phyloP scores from a whole-genome alignment of 2,329 filamentous ascomycete species.

The Waltergamsia citrina region DNA sequence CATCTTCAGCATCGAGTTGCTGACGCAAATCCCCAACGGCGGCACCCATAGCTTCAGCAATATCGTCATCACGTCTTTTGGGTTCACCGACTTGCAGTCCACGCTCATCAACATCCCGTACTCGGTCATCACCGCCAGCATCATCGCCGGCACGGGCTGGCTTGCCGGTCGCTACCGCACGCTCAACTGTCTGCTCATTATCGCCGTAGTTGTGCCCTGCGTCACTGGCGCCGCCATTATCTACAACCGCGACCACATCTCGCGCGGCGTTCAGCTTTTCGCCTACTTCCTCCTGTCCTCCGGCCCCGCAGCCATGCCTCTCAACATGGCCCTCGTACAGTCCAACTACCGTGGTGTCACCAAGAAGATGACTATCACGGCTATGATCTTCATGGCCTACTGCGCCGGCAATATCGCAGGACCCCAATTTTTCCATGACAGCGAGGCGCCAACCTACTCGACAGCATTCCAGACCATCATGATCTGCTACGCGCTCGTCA shows the following conservation, averaged over 20 bases:
- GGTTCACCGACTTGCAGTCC: conserved; percentile 43
- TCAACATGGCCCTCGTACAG: conserved; percentile 44
- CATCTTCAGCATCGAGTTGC: conserved; percentile 40
- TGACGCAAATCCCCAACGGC: conserved; percentile 52
- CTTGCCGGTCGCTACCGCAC: conserved; percentile 41
- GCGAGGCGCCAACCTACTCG: conserved; percentile 39
- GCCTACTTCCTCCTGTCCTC: conserved; percentile 48
- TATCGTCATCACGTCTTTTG: conserved; percentile 45
- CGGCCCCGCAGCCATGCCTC: conserved; percentile 42
- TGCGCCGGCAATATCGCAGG: conserved; percentile 47
- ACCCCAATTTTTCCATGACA: conserved; percentile 41
- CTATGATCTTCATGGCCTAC: conserved; percentile 44
- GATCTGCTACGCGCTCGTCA: conserved; percentile 43
- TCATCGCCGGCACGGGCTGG: conserved; percentile 39
- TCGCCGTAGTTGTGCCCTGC: conserved; percentile 37
- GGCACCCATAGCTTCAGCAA: conserved; percentile 51
- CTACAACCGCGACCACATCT: conserved; percentile 30
- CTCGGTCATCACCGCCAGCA: conserved; percentile 36
- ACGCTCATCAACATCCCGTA: conserved; percentile 51
- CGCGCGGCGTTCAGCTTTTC: conserved; percentile 37
- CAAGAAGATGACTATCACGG: conserved; percentile 51
- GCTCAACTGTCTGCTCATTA: conserved; percentile 40
- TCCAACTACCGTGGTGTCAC: conserved; percentile 47
- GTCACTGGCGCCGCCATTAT: conserved; percentile 44
- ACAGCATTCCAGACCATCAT: conserved; percentile 47